phyloP scores from a whole-genome alignment of 148 eudicot genomes.

The Rheum nobile region DNA sequence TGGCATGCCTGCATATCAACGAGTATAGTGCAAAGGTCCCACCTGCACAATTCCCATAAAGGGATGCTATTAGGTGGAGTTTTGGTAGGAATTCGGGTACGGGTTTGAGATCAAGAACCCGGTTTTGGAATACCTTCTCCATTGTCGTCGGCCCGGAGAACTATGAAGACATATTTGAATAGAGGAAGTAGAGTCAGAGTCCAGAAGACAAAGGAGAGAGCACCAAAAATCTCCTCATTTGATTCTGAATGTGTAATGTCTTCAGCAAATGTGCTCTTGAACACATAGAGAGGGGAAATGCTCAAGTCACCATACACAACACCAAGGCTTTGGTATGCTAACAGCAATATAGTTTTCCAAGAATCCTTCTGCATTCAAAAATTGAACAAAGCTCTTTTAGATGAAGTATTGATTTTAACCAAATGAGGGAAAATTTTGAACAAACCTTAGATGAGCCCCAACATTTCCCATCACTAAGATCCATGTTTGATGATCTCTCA shows the following conservation, averaged over 20 bases:
- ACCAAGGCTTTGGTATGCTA: constrained; percentile 75
- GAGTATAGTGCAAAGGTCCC: constrained; percentile 70
- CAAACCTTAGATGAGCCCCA: constrained; percentile 4
- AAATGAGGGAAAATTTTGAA: neutral
- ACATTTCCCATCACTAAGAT: constrained; percentile 2
- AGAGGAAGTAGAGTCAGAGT: constrained; percentile 66
- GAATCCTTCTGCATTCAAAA: constrained; percentile 41
- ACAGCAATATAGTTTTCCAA: constrained; percentile 47
- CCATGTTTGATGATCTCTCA: neutral
- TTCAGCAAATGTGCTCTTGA: constrained; percentile 40
- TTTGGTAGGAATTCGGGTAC: neutral
- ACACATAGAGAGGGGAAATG: constrained; percentile 72
- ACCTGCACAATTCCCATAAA: constrained; percentile 26
- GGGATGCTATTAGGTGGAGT: neutral
- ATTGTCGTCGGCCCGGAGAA: constrained; percentile 61
- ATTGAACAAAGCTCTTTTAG: neutral
- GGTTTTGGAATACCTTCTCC: constrained; percentile 47
- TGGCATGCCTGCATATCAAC: constrained; percentile 45
- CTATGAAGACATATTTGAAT: constrained; percentile 66
- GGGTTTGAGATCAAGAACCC: neutral
- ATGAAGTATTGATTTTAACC: neutral
- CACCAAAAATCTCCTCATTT: constrained; percentile 43
- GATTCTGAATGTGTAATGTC: constrained; percentile 38
- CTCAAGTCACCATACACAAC: constrained; percentile 76
- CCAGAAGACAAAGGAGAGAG: constrained; percentile 76